phyloP scores from a whole-genome alignment of 1,139 yeast species.

The Spathaspora sp. region DNA sequence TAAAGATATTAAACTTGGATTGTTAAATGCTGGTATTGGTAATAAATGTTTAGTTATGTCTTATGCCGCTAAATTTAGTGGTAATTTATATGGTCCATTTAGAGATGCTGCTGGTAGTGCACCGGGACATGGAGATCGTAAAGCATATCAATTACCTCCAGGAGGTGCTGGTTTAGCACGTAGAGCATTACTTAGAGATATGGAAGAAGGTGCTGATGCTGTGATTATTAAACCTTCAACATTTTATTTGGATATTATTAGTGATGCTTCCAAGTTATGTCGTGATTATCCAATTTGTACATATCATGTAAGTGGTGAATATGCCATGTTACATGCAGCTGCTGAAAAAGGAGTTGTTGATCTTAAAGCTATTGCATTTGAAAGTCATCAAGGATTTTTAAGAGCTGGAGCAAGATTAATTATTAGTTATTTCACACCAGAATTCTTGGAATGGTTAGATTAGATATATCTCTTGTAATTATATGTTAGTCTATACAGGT shows the following conservation, averaged over 20 bases:
- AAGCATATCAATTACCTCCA: conserved; percentile 89
- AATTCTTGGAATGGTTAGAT: conserved; percentile 88
- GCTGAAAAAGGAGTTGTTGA: conserved; percentile 95
- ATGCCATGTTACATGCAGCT: conserved; percentile 97
- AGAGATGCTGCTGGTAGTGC: conserved; percentile 95
- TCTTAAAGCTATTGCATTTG: conserved; percentile 85
- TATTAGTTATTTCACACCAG: conserved; percentile 93
- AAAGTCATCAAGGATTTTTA: conserved; percentile 84
- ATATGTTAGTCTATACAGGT: conserved; percentile 10
- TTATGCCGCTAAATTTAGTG: conserved; percentile 91
- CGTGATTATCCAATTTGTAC: conserved; percentile 87
- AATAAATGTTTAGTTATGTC: conserved; percentile 90
- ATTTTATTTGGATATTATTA: conserved; percentile 85
- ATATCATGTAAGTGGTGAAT: conserved; percentile 97
- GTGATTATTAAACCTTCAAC: conserved; percentile 97
- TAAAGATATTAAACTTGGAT: conserved; percentile 80
- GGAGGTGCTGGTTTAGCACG: conserved; percentile 94
- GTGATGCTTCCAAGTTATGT: conserved; percentile 84
- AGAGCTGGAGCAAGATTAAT: conserved; percentile 96
- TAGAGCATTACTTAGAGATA: conserved; percentile 82
- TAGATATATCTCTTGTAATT: conserved; percentile 1
- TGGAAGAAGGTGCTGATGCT: conserved; percentile 94
- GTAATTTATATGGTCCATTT: conserved; percentile 93
- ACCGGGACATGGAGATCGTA: conserved; percentile 90
- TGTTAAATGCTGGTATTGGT: conserved; percentile 80